Evolutionary conservation across 2,329 filamentous ascomycete genomes (phyloP), one percentile per base, ranked within the genome.

Genomic region (Nemania diffusa): DNA sequence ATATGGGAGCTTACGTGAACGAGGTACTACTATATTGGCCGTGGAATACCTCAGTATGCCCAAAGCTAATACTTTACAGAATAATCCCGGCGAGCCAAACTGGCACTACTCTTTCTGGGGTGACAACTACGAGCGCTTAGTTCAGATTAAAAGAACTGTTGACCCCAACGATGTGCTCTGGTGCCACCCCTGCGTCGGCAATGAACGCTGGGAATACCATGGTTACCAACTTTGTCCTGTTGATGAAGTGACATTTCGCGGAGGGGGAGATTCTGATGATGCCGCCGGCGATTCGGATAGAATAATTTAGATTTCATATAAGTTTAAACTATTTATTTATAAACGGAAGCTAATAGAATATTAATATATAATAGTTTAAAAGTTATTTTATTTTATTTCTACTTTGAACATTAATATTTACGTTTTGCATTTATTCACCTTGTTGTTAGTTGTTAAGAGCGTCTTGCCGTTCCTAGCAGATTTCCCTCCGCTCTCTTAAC

Each of bases 101-200:
- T 81, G 78, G 73, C 78, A 80, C 34, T 70, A 74, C 5, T 74
- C 76, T 0, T 84, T 83, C 66, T 84, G 81, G 81, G 81, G 80
- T 0, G 70, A 70, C 8, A 84, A 85, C 50, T 86, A 86, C 68
- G 69, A 76, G 9, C 77, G 77, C 1, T 73, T 86, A 3, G 69
- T 82, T 0, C 51, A 72, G 13, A 82, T 86, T 58, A 86, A 87
- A 75, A 75, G 77, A 15, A 50, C 69, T 0, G 73, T 84, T 20
- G 84, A 87, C 65, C 84, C 84, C 0, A 57, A 74, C 0, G 82
- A 84, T 60, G 78, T 85, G 1, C 81, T 86, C 22, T 84, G 83
- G 78, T 85, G 83, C 65, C 71, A 78, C 8, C 79, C 81, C 0
- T 85, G 83, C 58, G 82, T 85, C 0, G 83, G 83, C 0, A 82